These are phyloP conservation scores for Aspergillus coremiiformis DNA, from an alignment of 495 filamentous ascomycete genomes.

Conservation along the genomic window DNA sequence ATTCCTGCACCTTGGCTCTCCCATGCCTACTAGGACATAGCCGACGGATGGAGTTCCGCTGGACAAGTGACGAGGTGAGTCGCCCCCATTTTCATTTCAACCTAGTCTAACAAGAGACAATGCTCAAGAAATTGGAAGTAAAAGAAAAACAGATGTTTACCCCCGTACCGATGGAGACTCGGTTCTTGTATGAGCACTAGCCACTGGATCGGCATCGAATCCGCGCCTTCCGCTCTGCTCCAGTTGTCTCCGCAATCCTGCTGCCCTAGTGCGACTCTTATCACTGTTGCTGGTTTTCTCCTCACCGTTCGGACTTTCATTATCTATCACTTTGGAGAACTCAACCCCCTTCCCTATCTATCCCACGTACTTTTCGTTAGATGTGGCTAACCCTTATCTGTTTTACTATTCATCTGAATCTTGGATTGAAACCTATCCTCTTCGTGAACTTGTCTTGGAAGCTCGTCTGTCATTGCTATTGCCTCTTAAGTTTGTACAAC, in stretches of 20 bases:
- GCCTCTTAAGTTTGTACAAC: background rate
- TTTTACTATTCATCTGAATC: background rate
- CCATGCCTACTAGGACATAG: background rate
- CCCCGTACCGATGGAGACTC: slow-evolving; percentile 6
- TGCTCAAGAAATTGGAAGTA: slow-evolving; percentile 13
- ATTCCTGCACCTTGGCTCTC: background rate
- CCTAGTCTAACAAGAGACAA: too few relatives aligned
- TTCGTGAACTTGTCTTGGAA: background rate
- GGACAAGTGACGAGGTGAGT: background rate
- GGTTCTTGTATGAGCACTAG: slow-evolving; percentile 14
- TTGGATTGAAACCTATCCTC: background rate
- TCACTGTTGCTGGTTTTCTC: slow-evolving; percentile 21
- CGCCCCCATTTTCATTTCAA: slow-evolving; percentile 4
- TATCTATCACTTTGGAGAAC: slow-evolving; percentile 13
- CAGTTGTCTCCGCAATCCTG: slow-evolving; percentile 20
- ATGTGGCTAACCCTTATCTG: slow-evolving; percentile 13
- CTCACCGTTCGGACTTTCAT: slow-evolving; percentile 15
- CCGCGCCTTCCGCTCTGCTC: slow-evolving; percentile 16
- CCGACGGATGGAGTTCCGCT: background rate
- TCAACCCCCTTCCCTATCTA: slow-evolving; percentile 13
- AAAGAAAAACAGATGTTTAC: slow-evolving; percentile 2
- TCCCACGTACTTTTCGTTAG: slow-evolving; percentile 3
- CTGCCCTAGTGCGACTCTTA: slow-evolving; percentile 20
- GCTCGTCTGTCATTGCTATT: background rate
- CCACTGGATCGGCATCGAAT: slow-evolving; percentile 14